These are phyloP conservation scores for Ganoderma resinaceum DNA, from an alignment of 1,284 basidiomycete species.

Conservation along the genomic window DNA sequence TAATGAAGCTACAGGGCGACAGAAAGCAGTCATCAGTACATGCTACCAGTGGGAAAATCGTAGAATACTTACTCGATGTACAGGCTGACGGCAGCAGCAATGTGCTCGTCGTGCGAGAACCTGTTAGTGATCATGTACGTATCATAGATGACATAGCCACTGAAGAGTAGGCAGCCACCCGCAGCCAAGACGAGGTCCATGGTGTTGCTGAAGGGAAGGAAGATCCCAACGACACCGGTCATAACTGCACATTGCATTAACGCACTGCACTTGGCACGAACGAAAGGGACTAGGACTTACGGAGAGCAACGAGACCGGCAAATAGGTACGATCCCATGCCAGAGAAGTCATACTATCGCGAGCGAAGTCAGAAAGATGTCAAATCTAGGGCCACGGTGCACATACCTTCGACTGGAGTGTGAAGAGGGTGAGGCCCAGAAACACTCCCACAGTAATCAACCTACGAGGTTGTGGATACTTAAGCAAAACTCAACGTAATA, in stretches of 20 bases:
- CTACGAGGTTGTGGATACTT: slow-evolving; percentile 42
- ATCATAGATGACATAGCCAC: slow-evolving; percentile 86
- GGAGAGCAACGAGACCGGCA: slow-evolving; percentile 73
- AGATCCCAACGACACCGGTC: slow-evolving; percentile 79
- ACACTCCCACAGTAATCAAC: slow-evolving; percentile 86
- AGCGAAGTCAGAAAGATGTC: slow-evolving; percentile 9
- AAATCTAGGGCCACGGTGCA: neutral
- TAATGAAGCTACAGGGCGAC: slow-evolving; percentile 38
- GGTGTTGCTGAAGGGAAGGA: slow-evolving; percentile 81
- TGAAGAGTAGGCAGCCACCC: slow-evolving; percentile 84
- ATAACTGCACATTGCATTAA: slow-evolving; percentile 54
- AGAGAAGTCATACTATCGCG: slow-evolving; percentile 81
- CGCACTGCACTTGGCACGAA: slow-evolving; percentile 9
- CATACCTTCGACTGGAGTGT: slow-evolving; percentile 83
- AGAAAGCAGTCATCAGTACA: slow-evolving; percentile 2
- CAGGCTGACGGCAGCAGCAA: slow-evolving; percentile 84
- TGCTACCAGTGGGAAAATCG: slow-evolving; percentile 39
- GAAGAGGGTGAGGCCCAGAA: slow-evolving; percentile 87
- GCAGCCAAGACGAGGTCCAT: slow-evolving; percentile 82
- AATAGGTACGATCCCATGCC: slow-evolving; percentile 88
- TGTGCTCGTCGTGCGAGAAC: slow-evolving; percentile 88
- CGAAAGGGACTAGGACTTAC: slow-evolving; percentile 47
- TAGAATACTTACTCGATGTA: slow-evolving; percentile 77
- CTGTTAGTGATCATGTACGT: slow-evolving; percentile 85
- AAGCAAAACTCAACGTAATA: slow-evolving; percentile 1